Conservation (phyloP, 2,329 filamentous ascomycete species). For the Trichoderma aggressivum region DNA sequence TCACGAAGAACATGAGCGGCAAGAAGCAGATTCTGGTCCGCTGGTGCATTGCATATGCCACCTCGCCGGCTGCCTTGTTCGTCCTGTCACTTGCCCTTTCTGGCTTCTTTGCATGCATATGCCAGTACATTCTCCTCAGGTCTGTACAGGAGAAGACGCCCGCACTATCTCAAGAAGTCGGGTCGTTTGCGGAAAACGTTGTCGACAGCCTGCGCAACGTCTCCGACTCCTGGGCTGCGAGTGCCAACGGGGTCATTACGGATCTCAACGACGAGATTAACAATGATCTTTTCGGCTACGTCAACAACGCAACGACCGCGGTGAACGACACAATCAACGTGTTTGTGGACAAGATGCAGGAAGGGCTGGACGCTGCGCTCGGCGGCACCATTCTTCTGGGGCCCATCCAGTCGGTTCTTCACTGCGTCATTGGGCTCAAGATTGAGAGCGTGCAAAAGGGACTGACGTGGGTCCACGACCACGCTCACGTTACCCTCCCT, state of each 20-base stretch:
- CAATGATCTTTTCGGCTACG: conserved; percentile 79
- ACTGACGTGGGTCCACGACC: conserved; percentile 87
- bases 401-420: conserved; percentile 74
- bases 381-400: conserved; percentile 76
- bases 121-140: conserved; percentile 74
- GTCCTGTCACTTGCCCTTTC: conserved; percentile 78
- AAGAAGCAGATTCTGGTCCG: conserved; percentile 69
- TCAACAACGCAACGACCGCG: conserved; percentile 75
- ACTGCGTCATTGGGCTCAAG: conserved; percentile 87
- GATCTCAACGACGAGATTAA: conserved; percentile 77
- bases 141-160: conserved; percentile 73
- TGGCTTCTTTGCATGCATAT: conserved; percentile 77
- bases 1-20: conserved; percentile 62
- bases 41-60: conserved; percentile 86
- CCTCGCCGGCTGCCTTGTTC: conserved; percentile 79
- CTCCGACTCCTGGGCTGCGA: conserved; percentile 71
- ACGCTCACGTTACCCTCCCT: conserved; percentile 81
- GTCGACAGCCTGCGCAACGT: conserved; percentile 68
- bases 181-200: conserved; percentile 75
- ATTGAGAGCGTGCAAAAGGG: conserved; percentile 79
- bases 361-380: conserved; percentile 72
- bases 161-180: conserved; percentile 68
- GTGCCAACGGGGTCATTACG: conserved; percentile 69
- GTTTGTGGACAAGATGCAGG: conserved; percentile 75
- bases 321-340: conserved; percentile 81